These are phyloP conservation scores for Leptographium galeiforme DNA, from an alignment of 2,329 filamentous ascomycete genomes.

Conservation along the genomic window DNA sequence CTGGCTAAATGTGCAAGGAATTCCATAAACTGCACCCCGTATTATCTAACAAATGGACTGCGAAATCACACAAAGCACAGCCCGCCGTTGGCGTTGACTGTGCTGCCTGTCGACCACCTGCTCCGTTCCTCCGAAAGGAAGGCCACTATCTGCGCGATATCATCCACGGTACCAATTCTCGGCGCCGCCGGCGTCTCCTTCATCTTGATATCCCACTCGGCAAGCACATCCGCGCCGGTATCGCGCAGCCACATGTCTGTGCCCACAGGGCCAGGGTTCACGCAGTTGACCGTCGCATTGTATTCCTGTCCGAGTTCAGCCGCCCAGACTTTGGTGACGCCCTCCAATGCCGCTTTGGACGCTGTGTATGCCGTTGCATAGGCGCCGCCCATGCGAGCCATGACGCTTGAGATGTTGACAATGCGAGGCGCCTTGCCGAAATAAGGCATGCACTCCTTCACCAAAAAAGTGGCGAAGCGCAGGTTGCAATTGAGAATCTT, in stretches of 20 bases:
- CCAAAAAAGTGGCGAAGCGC: constrained; percentile 38
- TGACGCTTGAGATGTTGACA: constrained; percentile 45
- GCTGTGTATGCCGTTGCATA: constrained; percentile 2
- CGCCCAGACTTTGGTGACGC: constrained; percentile 43
- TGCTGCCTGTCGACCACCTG: constrained; percentile 40
- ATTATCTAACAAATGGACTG: too few species aligned
- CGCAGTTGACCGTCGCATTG: constrained; percentile 46
- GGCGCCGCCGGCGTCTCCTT: constrained; percentile 40
- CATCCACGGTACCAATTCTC: constrained; percentile 35
- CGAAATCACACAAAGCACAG: constrained; percentile 1
- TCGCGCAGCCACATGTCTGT: constrained; percentile 31
- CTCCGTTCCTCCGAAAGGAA: constrained; percentile 37
- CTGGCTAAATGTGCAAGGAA: too few species aligned
- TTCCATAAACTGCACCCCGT: too few species aligned
- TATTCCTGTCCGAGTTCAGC: constrained; percentile 35
- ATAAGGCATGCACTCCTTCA: constrained; percentile 37
- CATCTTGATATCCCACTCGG: constrained; percentile 30
- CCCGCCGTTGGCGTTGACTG: constrained; percentile 39
- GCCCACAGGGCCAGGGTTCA: constrained; percentile 44
- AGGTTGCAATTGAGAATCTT: constrained; percentile 44
- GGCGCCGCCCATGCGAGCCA: constrained; percentile 20
- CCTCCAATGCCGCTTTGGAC: constrained; percentile 38
- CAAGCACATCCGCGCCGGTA: constrained; percentile 30
- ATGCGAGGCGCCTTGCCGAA: constrained; percentile 33
- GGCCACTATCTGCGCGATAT: constrained; percentile 42